Base-by-base conservation (phyloP, 2,329 filamentous ascomycete species). In the Laburnicola sp. region DNA sequence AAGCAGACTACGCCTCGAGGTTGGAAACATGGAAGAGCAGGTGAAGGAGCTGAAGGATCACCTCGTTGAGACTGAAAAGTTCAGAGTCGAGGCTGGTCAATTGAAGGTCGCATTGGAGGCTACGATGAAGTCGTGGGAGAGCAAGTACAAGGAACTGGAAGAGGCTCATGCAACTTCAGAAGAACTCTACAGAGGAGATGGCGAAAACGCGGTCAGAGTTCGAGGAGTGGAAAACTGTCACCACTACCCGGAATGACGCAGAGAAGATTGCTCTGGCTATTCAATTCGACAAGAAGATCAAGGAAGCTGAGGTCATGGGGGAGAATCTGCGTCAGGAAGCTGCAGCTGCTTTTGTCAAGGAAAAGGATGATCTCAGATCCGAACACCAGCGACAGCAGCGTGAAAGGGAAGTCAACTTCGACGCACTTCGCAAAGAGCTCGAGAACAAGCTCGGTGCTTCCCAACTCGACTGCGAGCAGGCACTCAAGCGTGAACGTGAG, bases 11-110 rank as follows among this genome's bases (percentile, higher is more conserved):
- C 74, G 78, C 28, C 69, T 80, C 35, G 77, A 83, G 54, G 73
- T 82, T 46, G 78, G 72, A 10, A 75, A 75, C 41, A 68, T 81
- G 30, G 78, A 82, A 57, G 79, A 81, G 56, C 80, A 80, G 63
- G 72, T 78, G 39, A 79, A 76, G 47, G 78, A 82, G 53, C 66
- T 81, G 25, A 75, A 78, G 54, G 76, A 80, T 45, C 75, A 69
- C 53, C 62, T 80, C 23, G 68, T 66, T 6, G 70, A 73, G 39
- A 74, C 75, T 23, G 75, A 77, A 40, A 77, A 75, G 44, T 70
- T 71, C 44, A 78, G 76, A 52, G 62, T 62, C 32, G 68, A 74
- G 41, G 63, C 65, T n/a, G 62, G 72, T 47, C 64, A 69, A 30
- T 62, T 62, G 8, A 67, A 60, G 41, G 46, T 61, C 22, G 59